Conservation (phyloP, 2,329 filamentous ascomycete genomes). For the Calonectria naviculata region DNA sequence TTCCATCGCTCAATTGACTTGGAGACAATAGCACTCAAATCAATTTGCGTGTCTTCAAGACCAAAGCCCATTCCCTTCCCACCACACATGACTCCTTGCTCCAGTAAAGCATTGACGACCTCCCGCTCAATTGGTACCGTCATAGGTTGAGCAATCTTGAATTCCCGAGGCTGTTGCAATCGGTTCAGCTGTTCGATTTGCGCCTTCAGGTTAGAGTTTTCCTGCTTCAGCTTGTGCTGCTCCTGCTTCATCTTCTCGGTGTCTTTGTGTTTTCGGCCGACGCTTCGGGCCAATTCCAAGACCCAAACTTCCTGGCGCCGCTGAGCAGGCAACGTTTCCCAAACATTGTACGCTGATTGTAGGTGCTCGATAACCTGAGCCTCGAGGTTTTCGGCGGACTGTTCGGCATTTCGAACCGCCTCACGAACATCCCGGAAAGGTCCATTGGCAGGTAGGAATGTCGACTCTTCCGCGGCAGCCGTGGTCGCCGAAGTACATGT, state of each 20-base stretch:
- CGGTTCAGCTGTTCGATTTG: conserved; percentile 70
- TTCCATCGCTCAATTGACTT: conserved; percentile 73
- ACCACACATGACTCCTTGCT: conserved; percentile 53
- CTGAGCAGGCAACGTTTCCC: conserved; percentile 71
- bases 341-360: conserved; percentile 80
- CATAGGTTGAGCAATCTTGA: conserved; percentile 62
- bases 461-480: conserved; percentile 61
- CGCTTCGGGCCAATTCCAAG: conserved; percentile 69
- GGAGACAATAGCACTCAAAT: conserved; percentile 63
- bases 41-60: conserved; percentile 62
- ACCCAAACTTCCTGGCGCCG: conserved; percentile 70
- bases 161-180: conserved; percentile 70
- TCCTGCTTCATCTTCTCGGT: conserved; percentile 61
- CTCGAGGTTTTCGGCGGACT: conserved; percentile 69
- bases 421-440: conserved; percentile 57
- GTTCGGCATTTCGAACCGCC: conserved; percentile 60
- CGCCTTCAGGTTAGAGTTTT: conserved; percentile 65
- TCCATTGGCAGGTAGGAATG: conserved; percentile 56
- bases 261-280: conserved; percentile 68
- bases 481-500: conserved; percentile 63
- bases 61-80: conserved; percentile 56
- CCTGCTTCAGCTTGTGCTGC: conserved; percentile 64
- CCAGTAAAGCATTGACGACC: conserved; percentile 58
- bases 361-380: conserved; percentile 80
- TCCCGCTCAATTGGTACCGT: conserved; percentile 64